Evolutionary conservation across 441 rosid genomes (phyloP), one percentile per base, ranked within the genome.

Genomic region (Pelargonium cotyledonis): DNA sequence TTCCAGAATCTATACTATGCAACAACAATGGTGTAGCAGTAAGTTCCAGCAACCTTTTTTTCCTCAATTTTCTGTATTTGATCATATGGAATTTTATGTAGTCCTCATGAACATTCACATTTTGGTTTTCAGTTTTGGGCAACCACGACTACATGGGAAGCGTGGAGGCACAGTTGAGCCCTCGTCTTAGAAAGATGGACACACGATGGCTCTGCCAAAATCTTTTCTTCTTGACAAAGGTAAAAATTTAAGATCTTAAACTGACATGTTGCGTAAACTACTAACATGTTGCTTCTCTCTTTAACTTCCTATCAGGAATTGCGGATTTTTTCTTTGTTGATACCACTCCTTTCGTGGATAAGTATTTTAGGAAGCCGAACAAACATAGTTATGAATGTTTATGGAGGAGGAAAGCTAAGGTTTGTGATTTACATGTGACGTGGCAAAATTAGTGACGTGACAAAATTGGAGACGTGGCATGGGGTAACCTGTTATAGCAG

Each of bases 131-230:
- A 92, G 98, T 92, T 67, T 68, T 90, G 77, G 98, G 98, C 0
- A 93, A 93, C 73, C 98, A 93, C 76, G 96, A 93, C 68, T 93
- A 93, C 19, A 85, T 96, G 58, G 97, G 97, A 6, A 72, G 85
- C 66, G 97, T 81, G 5, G 80, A 79, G 75, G 98, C 95, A 46
- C 98, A 93, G 69, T 69, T 90, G 44, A 84, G 87, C 69, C 85
- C 81, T 6, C 51, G 72, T 15, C 86, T 92, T 2, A 69, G 70
- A 62, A 69, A 67, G 64, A 80, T 75, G 23, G 97, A 93, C 65
- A 71, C 65, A 55, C 80, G 80, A 75, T 93, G 98, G 97, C 71
- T 89, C 73, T 90, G 98, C 80, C 58, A 78, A 72, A 81, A 73
- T 90, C 97, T 38, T 90, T 77, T 62, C 65, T 85, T 63, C 80